Percentiles rank a stretch among this genome's conserved stretches.
phyloP scores from a whole-genome alignment of 1,284 basidiomycete genomes.

The Trametes pubescens region DNA sequence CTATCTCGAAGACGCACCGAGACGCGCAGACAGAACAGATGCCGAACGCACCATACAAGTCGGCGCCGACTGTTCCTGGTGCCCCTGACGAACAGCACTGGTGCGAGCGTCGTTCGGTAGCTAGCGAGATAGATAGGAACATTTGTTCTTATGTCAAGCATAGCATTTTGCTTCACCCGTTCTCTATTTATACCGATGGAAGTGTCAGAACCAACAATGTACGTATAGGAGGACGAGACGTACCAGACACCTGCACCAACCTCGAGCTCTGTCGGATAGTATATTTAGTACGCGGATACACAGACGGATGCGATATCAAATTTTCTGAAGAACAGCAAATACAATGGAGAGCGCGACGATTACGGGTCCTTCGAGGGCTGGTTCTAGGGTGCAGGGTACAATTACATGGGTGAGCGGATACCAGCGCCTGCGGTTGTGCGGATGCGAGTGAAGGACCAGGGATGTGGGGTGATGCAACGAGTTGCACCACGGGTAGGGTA shows the following conservation, averaged over 20 bases:
- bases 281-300: constrained; percentile 5
- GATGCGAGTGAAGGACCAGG: neutral
- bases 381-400: constrained; percentile 22
- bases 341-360: constrained; percentile 25
- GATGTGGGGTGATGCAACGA: neutral
- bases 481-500: neutral
- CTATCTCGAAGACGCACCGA: constrained; percentile 1
- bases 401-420: constrained; percentile 17
- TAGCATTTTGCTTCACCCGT: neutral
- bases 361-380: constrained; percentile 24
- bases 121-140: neutral
- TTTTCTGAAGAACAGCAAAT: constrained; percentile 9
- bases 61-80: neutral
- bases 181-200: neutral
- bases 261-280: neutral
- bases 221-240: neutral
- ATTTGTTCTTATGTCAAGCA: neutral
- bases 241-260: neutral
- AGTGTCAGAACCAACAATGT: neutral
- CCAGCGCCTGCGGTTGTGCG: constrained; percentile 15
- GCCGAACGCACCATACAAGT: neutral
- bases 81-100: neutral
- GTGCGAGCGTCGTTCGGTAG: neutral
- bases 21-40: neutral
- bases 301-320: neutral